Evolutionary conservation across 257 asterid genomes (phyloP).

Genomic region (Penstemon davidsonii): DNA sequence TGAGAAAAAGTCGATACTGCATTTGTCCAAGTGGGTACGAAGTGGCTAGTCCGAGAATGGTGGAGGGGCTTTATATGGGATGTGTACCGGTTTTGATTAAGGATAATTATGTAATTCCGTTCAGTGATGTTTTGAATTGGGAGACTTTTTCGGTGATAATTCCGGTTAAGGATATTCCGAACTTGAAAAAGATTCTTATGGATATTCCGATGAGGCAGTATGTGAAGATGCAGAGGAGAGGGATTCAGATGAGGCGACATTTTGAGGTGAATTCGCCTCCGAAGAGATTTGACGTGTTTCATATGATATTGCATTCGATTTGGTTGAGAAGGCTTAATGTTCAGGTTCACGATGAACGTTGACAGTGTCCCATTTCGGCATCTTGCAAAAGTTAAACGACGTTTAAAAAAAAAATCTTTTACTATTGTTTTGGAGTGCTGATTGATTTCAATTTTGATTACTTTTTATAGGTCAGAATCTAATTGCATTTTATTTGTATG

Average conservation of each 20-base stretch:
- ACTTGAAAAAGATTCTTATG: slow-evolving; percentile 51
- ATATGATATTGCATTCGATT: slow-evolving; percentile 72
- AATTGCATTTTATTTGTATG: too few species aligned
- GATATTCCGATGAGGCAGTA: slow-evolving; percentile 49
- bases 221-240: slow-evolving; percentile 39
- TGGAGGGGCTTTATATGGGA: slow-evolving; percentile 76
- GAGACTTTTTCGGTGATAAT: slow-evolving; percentile 59
- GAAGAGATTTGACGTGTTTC: slow-evolving; percentile 62
- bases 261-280: slow-evolving; percentile 69
- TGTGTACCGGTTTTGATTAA: slow-evolving; percentile 81
- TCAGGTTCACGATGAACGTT: slow-evolving; percentile 31
- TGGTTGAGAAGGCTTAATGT: slow-evolving; percentile 75
- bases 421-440: too few species aligned
- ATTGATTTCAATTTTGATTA: too few species aligned
- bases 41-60: slow-evolving; percentile 90
- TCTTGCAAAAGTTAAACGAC: too few species aligned
- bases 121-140: slow-evolving; percentile 77
- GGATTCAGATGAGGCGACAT: slow-evolving; percentile 56
- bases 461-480: too few species aligned
- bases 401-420: too few species aligned
- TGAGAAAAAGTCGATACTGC: slow-evolving; percentile 69
- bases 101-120: slow-evolving; percentile 67
- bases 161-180: slow-evolving; percentile 60
- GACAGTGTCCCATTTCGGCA: too few species aligned
- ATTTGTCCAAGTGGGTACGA: slow-evolving; percentile 90